Evolutionary conservation across 257 asterid genomes (phyloP).

Genomic region (Nicotiana obtusifolia): DNA sequence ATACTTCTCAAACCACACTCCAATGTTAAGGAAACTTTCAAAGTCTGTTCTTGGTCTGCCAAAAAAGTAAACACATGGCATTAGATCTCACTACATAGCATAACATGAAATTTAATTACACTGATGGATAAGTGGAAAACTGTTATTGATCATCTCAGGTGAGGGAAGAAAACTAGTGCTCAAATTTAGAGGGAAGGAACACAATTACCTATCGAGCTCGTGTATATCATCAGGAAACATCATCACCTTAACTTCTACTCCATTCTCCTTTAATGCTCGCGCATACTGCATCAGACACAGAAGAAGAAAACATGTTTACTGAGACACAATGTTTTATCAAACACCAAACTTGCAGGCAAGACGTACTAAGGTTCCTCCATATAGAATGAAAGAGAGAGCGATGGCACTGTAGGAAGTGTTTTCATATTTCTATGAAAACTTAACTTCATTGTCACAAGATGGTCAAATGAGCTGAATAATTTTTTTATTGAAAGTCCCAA

Average conservation of each 20-base stretch:
- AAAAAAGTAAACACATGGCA: neutral
- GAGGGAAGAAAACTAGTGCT: neutral
- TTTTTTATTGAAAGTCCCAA: neutral
- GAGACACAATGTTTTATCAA: neutral
- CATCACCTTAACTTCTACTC: slow-evolving; percentile 62
- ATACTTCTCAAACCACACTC: slow-evolving; percentile 75
- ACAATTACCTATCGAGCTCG: slow-evolving; percentile 54
- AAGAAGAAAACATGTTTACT: neutral
- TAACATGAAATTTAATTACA: neutral
- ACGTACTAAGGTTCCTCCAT: neutral
- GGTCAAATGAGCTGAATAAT: neutral
- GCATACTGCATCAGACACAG: slow-evolving; percentile 44
- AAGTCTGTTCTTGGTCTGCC: slow-evolving; percentile 89
- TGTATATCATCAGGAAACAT: slow-evolving; percentile 74
- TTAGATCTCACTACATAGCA: neutral
- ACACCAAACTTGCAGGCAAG: neutral
- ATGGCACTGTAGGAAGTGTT: neutral
- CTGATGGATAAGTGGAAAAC: neutral
- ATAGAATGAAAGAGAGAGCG: neutral
- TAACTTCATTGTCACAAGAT: neutral
- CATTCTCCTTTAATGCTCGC: slow-evolving; percentile 77
- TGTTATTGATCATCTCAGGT: neutral
- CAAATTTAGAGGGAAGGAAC: neutral
- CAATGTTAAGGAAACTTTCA: slow-evolving; percentile 80
- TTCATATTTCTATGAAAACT: neutral